These are phyloP conservation scores for Tolypocladium album DNA, from an alignment of 2,329 filamentous ascomycete genomes.

Conservation along the genomic window DNA sequence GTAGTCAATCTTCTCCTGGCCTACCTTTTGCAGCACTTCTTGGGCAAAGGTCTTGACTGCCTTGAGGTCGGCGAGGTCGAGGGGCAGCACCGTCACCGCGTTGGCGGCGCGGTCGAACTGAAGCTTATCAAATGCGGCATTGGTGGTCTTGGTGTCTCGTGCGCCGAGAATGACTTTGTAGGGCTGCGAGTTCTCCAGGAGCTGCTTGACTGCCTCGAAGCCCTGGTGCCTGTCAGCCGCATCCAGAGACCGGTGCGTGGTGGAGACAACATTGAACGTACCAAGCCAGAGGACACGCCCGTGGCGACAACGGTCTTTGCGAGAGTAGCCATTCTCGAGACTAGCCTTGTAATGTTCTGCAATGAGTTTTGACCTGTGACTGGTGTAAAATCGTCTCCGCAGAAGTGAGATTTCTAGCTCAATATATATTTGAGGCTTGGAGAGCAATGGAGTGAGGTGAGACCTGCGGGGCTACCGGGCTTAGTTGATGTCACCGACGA, in stretches of 20 bases:
- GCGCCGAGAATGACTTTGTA: slow-evolving; percentile 40
- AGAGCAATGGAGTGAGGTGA: background rate
- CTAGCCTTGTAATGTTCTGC: background rate
- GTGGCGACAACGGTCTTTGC: slow-evolving; percentile 3
- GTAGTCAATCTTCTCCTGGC: slow-evolving; percentile 31
- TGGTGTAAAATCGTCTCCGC: background rate
- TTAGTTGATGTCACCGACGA: background rate
- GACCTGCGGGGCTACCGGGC: background rate
- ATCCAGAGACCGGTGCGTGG: background rate
- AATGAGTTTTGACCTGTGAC: background rate
- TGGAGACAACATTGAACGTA: no score
- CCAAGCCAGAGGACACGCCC: slow-evolving; percentile 1
- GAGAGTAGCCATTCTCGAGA: background rate
- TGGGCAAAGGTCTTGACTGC: slow-evolving; percentile 35
- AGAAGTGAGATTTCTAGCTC: background rate
- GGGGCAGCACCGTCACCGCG: slow-evolving; percentile 31
- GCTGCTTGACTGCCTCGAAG: slow-evolving; percentile 41
- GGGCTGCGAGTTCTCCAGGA: slow-evolving; percentile 31
- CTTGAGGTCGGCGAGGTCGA: slow-evolving; percentile 35
- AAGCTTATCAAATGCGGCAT: slow-evolving; percentile 29
- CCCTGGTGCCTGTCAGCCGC: slow-evolving; percentile 23
- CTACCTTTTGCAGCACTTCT: slow-evolving; percentile 29
- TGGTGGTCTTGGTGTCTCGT: slow-evolving; percentile 29
- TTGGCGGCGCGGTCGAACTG: slow-evolving; percentile 28
- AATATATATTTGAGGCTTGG: background rate